Evolutionary conservation across 129 eudicot genomes (phyloP), one percentile per base, ranked within the genome.

Genomic region (Ambrosia artemisiifolia): DNA sequence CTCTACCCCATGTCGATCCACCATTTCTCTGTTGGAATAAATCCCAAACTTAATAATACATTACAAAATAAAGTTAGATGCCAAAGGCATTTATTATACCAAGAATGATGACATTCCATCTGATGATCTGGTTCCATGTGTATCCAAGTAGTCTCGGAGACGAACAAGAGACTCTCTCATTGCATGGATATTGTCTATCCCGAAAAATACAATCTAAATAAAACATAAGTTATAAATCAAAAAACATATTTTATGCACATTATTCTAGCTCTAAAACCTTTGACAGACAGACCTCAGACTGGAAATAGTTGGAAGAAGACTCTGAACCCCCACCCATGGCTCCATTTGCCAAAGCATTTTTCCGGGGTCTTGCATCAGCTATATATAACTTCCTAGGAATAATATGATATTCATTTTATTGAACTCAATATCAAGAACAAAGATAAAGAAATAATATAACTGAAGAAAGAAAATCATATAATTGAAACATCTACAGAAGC

Each of bases 241-340:
- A 48, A 56, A 36, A 44, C 38, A 65, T 70, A 14, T 68, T 33
- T 35, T 30, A 57, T 48, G 65, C 48, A 66, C 3, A 19, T 32
- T 50, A 44, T 50, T 78, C 36, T 33, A 60, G 68, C 36, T 67
- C 68, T 71, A 75, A 67, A 75, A 71, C 47, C 34, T 75, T 54
- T 40, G 42, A 83, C 85, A 62, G 68, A 94, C 97, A 62, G 68
- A 94, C 97, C 97, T 94, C 98, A 69, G 89, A 88, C 33, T 90
- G 91, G 49, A 85, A 90, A 81, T 95, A 95, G 69, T 95, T 88
- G 38, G 97, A 82, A 66, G 99, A 90, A 35, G 99, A 95, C 84
- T 95, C 99, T 59, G 99, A 95, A 53, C 97, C 99, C 49, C 99
- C 99, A 48, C 99, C 99, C 97, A 95, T 90, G 16, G 99, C 99